Conservation (phyloP, 345 rosid genomes). For the Psidium guajava region DNA sequence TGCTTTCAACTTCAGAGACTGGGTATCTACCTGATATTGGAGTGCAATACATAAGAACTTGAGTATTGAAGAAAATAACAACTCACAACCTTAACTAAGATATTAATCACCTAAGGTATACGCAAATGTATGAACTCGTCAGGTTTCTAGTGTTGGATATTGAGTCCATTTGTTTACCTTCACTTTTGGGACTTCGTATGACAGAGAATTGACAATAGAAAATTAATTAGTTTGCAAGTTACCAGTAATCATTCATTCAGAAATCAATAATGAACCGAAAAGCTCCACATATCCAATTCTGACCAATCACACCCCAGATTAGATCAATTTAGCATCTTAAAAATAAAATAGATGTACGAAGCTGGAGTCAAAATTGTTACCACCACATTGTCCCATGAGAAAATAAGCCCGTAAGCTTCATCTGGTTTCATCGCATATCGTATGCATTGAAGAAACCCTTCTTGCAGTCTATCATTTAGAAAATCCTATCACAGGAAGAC, state of each 20-base stretch:
- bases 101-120: background rate
- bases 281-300: background rate
- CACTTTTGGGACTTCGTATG: background rate
- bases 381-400: constrained; percentile 99
- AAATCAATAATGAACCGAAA: background rate
- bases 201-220: background rate
- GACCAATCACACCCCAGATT: background rate
- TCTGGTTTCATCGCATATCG: constrained; percentile 99
- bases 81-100: background rate
- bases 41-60: background rate
- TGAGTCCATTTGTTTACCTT: background rate
- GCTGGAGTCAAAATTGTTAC: constrained; percentile 15
- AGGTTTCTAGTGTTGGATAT: background rate
- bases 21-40: constrained; percentile 60
- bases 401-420: constrained; percentile 92
- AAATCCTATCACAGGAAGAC: constrained; percentile 47
- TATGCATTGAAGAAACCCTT: constrained; percentile 80
- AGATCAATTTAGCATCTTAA: background rate
- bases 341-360: background rate
- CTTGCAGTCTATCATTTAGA: constrained; percentile 87
- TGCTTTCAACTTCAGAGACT: constrained; percentile 65
- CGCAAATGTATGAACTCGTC: background rate
- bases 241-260: background rate
- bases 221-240: background rate
- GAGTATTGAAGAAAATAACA: background rate